Evolutionary conservation across 345 rosid species (phyloP), one percentile per base, ranked within the genome.

Genomic region (Brassica juncea): DNA sequence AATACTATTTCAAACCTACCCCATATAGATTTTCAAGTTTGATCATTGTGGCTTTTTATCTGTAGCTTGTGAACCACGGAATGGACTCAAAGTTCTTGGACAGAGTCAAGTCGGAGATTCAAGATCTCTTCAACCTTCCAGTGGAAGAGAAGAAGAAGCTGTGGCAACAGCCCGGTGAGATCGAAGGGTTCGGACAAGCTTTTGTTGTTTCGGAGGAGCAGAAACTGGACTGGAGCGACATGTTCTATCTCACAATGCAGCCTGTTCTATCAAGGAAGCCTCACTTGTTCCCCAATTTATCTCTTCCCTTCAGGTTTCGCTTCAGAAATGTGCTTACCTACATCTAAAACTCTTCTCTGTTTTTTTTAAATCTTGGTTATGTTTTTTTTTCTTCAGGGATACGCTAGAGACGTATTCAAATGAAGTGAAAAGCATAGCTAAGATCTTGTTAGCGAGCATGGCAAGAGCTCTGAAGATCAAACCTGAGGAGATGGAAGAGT

Each of bases 391-490:
- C 54, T 57, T 75, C 73, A 67, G 91, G 74, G 85, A 83, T 47
- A 73, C 76, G n/a, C 12, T 90, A 44, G 88, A 90, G 5, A 30
- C 64, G 16, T 88, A 92, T 78, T 73, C 76, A 0, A 9, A 0
- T 5, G 85, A 86, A 73, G 19, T 81, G 61, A 85, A 81, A 76
- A 79, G 39, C 32, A 70, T 83, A 31, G 84, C 85, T 4, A 58
- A 80, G 67, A 60, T 16, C 65, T 68, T 90, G 1, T 30, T 90
- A 1, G 73, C n/a, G 23, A 74, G 74, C 11, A 73, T 84, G 81
- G 90, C 82, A 1, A 77, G 49, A 66, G 85, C 85, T 4, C 23
- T 90, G 15, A 71, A 76, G 34, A 87, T 92, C 87, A 89, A 87
- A 1, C 57, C 31, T 0, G 70, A 87, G 49, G 91, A 90, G 11